These are phyloP conservation scores for Skeletonema marinoi DNA, from an alignment of 108 stramenopile genomes.

Conservation along the genomic window DNA sequence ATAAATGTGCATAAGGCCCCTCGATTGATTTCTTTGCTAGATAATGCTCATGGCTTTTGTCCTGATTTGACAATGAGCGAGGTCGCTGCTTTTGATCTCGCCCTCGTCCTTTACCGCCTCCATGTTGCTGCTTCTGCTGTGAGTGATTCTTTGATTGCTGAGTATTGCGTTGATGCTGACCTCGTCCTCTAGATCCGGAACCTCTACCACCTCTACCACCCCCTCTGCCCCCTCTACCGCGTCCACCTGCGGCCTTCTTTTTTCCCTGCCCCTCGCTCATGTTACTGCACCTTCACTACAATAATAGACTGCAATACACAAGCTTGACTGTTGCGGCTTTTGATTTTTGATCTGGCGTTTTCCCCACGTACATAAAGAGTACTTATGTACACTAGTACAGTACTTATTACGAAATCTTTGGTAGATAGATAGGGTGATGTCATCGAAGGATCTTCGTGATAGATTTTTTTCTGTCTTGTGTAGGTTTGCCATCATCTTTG, in stretches of 20 bases:
- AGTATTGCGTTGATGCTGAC: not conserved
- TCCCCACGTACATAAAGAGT: too few relatives aligned
- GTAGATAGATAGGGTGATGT: too few relatives aligned
- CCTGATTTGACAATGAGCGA: conserved; percentile 24
- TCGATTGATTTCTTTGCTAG: conserved; percentile 19
- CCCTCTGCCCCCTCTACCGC: conserved; percentile 10
- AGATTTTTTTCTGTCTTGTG: not conserved
- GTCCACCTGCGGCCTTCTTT: not conserved
- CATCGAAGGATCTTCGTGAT: not conserved
- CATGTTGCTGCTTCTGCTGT: conserved; percentile 4
- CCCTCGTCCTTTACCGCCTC: conserved; percentile 2
- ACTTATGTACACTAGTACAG: too few relatives aligned
- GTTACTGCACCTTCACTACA: not conserved
- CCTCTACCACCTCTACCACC: conserved; percentile 1
- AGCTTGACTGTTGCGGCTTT: too few relatives aligned
- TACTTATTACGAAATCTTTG: too few relatives aligned
- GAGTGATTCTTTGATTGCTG: not conserved
- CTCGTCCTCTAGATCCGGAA: conserved; percentile 1
- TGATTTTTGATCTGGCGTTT: too few relatives aligned
- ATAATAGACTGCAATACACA: too few relatives aligned
- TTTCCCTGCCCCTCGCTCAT: not conserved
- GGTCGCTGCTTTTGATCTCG: conserved; percentile 3
- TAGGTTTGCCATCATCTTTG: not conserved
- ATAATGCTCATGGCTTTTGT: conserved; percentile 1
- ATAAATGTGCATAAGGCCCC: conserved; percentile 39